Evolutionary conservation across 2,329 filamentous ascomycete species (phyloP), one percentile per base, ranked within the genome.

Genomic region (Aphanocladium album): DNA sequence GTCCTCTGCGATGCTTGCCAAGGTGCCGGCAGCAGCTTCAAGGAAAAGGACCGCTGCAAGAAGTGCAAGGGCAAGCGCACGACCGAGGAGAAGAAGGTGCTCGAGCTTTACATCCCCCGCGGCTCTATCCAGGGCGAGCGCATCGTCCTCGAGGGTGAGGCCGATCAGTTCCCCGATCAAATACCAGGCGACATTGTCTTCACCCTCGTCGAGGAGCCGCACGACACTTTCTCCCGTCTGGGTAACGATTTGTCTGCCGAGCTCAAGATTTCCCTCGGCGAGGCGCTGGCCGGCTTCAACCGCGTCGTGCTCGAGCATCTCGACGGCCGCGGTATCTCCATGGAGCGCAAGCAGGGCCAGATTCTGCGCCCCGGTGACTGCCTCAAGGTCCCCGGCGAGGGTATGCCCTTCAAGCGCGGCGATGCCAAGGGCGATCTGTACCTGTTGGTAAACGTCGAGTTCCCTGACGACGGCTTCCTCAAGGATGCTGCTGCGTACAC

Each of bases 1-100:
- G 86, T 93, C 41, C 76, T 87, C 39, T 99, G 95, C 75, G 87
- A 89, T 68, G 87, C 89, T 69, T 99, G 95, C 76, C 83, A 87
- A 62, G 93, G 93, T 37, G 84, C 87, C n/a, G 95, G 95, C 6
- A 87, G 88, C 70, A 87, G 93, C 70, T 96, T 87, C 79, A 93
- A 93, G 75, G 91, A 96, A 71, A 98, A 98, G 80, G 95, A 99
- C 71, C 91, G 91, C 72, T 99, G 95, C 82, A 96, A 96, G 82
- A 97, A 95, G 80, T 99, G 95, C 85, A 98, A 98, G 78, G 95
- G 95, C 70, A 90, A 90, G 74, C 85, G 91, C 64, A 92, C 91
- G 16, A 86, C 87, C 49, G 89, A 92, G 69, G 90, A 95, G 76
- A 95, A 90, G 76, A 99, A 98, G 79, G 90, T 93, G 3, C 81